Evolutionary conservation across 371 early-diverging fungal species (phyloP).

Genomic region (Lichtheimia ornata): DNA sequence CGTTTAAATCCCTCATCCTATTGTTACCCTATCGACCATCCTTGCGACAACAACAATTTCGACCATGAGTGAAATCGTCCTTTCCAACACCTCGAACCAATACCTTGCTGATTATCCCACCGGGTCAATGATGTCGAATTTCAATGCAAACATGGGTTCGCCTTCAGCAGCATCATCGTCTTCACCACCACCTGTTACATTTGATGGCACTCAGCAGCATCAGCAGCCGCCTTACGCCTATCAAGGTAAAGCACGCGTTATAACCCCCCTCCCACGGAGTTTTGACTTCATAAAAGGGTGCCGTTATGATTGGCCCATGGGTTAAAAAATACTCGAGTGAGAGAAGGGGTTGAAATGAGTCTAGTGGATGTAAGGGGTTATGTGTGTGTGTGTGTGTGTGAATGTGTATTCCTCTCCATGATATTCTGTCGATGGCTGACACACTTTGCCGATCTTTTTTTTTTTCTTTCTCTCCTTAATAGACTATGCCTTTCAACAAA

Average conservation of each 20-base stretch:
- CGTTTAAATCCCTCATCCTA: constrained; percentile 5
- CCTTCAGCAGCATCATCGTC: constrained; percentile 9
- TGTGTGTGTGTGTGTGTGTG: neutral
- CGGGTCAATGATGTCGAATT: constrained; percentile 32
- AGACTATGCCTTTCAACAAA: constrained; percentile 27
- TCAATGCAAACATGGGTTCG: constrained; percentile 22
- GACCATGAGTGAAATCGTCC: constrained; percentile 41
- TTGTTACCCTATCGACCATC: neutral
- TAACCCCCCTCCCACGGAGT: neutral
- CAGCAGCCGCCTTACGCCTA: constrained; percentile 4
- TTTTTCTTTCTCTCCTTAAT: constrained; percentile 3
- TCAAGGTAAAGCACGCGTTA: constrained; percentile 7
- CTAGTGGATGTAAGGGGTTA: neutral
- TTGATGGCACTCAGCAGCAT: constrained; percentile 19
- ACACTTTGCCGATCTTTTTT: neutral
- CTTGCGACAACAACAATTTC: neutral
- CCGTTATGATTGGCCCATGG: constrained; percentile 11
- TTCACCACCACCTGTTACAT: constrained; percentile 18
- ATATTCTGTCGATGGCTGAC: too few species aligned
- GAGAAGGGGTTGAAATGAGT: constrained; percentile 2
- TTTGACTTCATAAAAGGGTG: neutral
- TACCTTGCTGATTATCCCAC: constrained; percentile 34
- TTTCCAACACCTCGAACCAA: constrained; percentile 29
- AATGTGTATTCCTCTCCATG: neutral
- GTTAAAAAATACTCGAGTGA: constrained; percentile 1